Conservation (phyloP, 2,329 filamentous ascomycete genomes). For the Hymenoscyphus occultus region DNA sequence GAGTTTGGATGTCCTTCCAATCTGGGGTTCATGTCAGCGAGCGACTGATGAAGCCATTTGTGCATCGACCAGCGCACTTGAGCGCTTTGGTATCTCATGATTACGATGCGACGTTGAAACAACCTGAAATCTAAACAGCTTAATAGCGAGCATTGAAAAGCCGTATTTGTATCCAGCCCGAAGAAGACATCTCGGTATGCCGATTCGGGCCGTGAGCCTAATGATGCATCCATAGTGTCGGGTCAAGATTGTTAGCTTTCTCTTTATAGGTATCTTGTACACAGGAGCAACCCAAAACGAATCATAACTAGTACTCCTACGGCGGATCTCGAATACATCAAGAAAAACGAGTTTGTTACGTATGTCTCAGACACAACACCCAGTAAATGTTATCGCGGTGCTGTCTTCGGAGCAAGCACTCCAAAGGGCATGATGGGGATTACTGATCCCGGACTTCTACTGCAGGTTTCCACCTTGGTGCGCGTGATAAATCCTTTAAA, state of each 20-base stretch:
- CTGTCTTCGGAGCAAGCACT: background rate
- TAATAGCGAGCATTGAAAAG: background rate
- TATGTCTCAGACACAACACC: background rate
- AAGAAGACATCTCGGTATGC: background rate
- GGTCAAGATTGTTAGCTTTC: background rate
- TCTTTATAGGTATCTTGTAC: background rate
- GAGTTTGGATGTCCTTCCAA: background rate
- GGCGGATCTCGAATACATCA: background rate
- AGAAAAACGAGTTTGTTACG: background rate
- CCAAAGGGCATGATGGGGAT: background rate
- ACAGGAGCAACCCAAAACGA: background rate
- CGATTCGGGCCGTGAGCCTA: background rate
- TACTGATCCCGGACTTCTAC: background rate
- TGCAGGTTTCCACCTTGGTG: background rate
- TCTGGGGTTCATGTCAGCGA: background rate
- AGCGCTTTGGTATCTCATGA: background rate
- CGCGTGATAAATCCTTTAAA: background rate
- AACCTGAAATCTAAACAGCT: background rate
- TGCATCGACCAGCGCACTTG: background rate
- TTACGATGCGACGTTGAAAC: background rate
- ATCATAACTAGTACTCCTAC: background rate
- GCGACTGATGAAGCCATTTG: background rate
- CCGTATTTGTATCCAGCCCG: background rate
- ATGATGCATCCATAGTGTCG: background rate
- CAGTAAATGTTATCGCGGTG: background rate